These are phyloP conservation scores for Schwanniomyces occidentalis DNA, from an alignment of 805 yeast species.

Conservation along the genomic window DNA sequence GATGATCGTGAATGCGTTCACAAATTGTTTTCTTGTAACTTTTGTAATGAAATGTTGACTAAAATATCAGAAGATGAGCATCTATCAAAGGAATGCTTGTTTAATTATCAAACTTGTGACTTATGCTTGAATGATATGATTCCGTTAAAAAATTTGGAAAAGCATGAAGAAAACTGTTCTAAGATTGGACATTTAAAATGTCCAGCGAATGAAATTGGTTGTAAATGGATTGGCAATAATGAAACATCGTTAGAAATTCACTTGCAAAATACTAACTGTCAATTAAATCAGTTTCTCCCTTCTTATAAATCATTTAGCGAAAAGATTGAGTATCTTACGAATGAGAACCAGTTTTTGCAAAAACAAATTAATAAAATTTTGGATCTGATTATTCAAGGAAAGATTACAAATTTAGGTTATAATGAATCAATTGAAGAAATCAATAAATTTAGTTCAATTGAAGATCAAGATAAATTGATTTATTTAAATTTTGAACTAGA, in stretches of 20 bases:
- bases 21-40: slow-evolving; percentile 30
- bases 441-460: slow-evolving; percentile 18
- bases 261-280: slow-evolving; percentile 29
- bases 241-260: slow-evolving; percentile 39
- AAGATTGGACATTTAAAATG: slow-evolving; percentile 42
- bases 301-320: slow-evolving; percentile 19
- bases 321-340: slow-evolving; percentile 24
- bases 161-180: slow-evolving; percentile 45
- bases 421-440: slow-evolving; percentile 49
- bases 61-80: slow-evolving; percentile 33
- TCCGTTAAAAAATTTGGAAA: slow-evolving; percentile 35
- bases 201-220: slow-evolving; percentile 50
- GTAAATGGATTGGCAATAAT: slow-evolving; percentile 46
- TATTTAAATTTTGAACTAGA: slow-evolving; percentile 45
- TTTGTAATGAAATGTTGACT: slow-evolving; percentile 32
- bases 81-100: slow-evolving; percentile 36
- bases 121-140: slow-evolving; percentile 42
- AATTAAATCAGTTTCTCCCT: slow-evolving; percentile 30
- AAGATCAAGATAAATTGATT: slow-evolving; percentile 29
- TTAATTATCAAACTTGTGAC: slow-evolving; percentile 43
- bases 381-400: slow-evolving; percentile 50
- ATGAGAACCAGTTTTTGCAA: slow-evolving; percentile 42
- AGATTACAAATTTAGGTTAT: slow-evolving; percentile 50
- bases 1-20: slow-evolving; percentile 39
- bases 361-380: slow-evolving; percentile 46